Evolutionary conservation across 1,284 basidiomycete genomes (phyloP).

Genomic region (Melampsora americana): DNA sequence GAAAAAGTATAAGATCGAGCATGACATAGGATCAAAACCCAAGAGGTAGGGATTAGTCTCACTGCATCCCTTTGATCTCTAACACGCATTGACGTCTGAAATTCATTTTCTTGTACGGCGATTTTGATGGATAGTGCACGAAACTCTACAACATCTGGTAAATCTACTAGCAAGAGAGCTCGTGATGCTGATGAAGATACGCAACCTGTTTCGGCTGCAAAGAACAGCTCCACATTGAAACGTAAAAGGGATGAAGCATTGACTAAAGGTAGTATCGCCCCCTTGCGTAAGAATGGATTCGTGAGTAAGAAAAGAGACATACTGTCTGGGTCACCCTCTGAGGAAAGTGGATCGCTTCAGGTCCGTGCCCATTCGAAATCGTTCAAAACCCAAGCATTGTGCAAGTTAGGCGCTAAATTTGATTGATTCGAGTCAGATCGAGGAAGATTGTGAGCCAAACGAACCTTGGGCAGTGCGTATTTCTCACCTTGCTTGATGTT

Average conservation of each 20-base stretch:
- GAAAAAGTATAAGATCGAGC: slow-evolving; percentile 13
- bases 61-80: not conserved
- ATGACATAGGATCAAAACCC: not conserved
- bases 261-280: slow-evolving; percentile 7
- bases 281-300: slow-evolving; percentile 25
- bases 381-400: not conserved
- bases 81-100: not conserved
- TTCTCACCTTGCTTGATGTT: too few relatives aligned
- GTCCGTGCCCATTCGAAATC: too few relatives aligned
- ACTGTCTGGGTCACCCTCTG: not conserved
- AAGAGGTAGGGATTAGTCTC: slow-evolving; percentile 15
- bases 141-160: slow-evolving; percentile 3
- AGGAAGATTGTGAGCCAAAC: not conserved
- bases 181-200: not conserved
- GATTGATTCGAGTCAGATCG: not conserved
- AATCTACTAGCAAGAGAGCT: slow-evolving; percentile 8
- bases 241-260: slow-evolving; percentile 9
- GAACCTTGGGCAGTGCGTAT: too few relatives aligned
- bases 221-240: slow-evolving; percentile 4
- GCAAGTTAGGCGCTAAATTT: not conserved
- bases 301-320: not conserved
- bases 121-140: not conserved
- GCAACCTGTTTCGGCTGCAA: slow-evolving; percentile 9
- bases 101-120: not conserved
- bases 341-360: not conserved